These are phyloP conservation scores for Ascochyta pisi DNA, from an alignment of 2,329 filamentous ascomycete genomes.

Conservation along the genomic window DNA sequence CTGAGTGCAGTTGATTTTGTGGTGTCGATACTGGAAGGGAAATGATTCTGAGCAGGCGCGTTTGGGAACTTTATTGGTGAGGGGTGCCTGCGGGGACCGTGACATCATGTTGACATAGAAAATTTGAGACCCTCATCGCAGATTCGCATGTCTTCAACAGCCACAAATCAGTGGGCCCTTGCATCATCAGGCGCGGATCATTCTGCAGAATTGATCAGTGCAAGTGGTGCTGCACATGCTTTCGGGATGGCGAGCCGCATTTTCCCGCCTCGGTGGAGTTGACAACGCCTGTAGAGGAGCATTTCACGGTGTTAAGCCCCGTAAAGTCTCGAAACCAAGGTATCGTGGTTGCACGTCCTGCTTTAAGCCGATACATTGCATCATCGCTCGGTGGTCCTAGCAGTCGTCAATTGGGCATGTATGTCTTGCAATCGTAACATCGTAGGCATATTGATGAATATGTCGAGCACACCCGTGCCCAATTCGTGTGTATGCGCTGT, in stretches of 20 bases:
- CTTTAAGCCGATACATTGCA: conserved; percentile 12
- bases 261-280: conserved; percentile 11
- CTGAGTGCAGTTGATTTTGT: background rate
- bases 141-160: conserved; percentile 12
- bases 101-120: conserved; percentile 22
- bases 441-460: background rate
- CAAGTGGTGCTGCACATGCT: background rate
- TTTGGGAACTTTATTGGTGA: conserved; percentile 6
- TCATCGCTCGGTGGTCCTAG: conserved; percentile 3
- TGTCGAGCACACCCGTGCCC: no score
- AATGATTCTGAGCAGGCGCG: background rate
- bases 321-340: background rate
- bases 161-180: conserved; percentile 14
- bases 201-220: conserved; percentile 10
- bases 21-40: background rate
- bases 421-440: conserved; percentile 1
- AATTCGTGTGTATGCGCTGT: background rate
- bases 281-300: background rate
- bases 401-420: background rate
- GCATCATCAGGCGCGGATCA: conserved; percentile 15
- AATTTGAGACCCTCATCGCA: conserved; percentile 16
- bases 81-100: conserved; percentile 9
- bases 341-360: conserved; percentile 2
- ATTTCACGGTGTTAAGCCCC: conserved; percentile 7
- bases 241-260: conserved; percentile 4